phyloP scores from a whole-genome alignment of 176 grass and related monocot genomes.

The Chloris gayana region DNA sequence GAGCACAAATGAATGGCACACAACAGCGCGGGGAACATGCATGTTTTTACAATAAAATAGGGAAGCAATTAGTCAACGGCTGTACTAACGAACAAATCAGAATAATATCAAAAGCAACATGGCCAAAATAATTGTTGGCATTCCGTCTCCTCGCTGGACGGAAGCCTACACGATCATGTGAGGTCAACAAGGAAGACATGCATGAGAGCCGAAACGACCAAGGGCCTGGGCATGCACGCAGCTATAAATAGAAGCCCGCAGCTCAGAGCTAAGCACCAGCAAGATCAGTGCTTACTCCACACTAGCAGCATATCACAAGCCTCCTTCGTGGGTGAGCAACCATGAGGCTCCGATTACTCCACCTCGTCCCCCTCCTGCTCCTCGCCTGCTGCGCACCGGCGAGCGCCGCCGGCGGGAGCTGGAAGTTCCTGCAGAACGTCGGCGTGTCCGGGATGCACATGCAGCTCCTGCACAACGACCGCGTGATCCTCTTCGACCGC shows the following conservation, averaged over 20 bases:
- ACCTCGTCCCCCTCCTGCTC: conserved; percentile 12
- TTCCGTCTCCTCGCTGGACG: not conserved
- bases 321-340: not conserved
- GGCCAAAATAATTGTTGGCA: not conserved
- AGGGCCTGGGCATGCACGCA: not conserved
- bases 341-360: conserved; percentile 13
- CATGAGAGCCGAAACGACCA: not conserved
- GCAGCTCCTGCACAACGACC: conserved; percentile 86
- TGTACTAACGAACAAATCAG: not conserved
- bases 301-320: not conserved
- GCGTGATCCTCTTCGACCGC: conserved; percentile 73
- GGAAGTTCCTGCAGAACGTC: conserved; percentile 68
- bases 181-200: not conserved
- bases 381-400: conserved; percentile 9
- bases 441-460: conserved; percentile 92
- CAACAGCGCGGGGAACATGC: not conserved
- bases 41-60: not conserved
- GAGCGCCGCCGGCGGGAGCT: conserved; percentile 48
- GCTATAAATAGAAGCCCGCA: not conserved
- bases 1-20: not conserved
- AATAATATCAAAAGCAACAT: conserved; percentile 18
- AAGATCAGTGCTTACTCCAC: not conserved
- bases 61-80: not conserved
- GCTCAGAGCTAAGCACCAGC: conserved; percentile 3
- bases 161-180: not conserved